Evolutionary conservation across 2,329 filamentous ascomycete genomes (phyloP).

Genomic region (Huntiella moniliformis): DNA sequence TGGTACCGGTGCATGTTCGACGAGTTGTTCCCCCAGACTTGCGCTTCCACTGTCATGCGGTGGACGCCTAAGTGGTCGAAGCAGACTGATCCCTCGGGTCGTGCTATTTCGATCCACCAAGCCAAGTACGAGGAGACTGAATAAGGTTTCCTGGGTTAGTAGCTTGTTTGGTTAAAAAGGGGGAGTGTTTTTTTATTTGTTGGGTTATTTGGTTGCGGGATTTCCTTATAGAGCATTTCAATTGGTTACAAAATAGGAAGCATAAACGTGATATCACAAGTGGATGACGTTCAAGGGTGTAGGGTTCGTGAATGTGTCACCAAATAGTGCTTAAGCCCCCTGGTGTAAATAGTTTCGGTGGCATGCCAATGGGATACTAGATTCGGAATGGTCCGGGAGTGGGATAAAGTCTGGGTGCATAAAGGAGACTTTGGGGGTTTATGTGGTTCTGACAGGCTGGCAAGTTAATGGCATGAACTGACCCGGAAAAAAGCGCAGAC

Average conservation of each 20-base stretch:
- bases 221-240: background rate
- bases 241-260: background rate
- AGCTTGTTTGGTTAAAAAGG: background rate
- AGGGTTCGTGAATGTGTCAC: background rate
- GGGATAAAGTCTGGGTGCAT: background rate
- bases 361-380: slow-evolving; percentile 3
- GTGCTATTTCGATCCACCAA: slow-evolving; percentile 59
- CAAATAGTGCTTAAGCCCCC: background rate
- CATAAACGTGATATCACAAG: too few relatives aligned
- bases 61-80: slow-evolving; percentile 98
- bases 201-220: background rate
- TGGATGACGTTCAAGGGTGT: too few relatives aligned
- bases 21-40: slow-evolving; percentile 87
- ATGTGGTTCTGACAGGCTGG: background rate
- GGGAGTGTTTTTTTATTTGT: background rate
- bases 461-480: background rate
- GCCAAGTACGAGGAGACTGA: slow-evolving; percentile 44
- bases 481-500: background rate
- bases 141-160: background rate
- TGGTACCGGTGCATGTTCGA: slow-evolving; percentile 99
- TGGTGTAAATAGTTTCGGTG: background rate
- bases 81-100: slow-evolving; percentile 85
- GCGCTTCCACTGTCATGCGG: slow-evolving; percentile 81
- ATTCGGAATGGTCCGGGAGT: slow-evolving; percentile 6
- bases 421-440: background rate